A percentile compares a stretch with the other conserved stretches of the same genome.
Evolutionary conservation across 2,329 filamentous ascomycete genomes (phyloP).

Genomic region (Fusarium heterosporum): DNA sequence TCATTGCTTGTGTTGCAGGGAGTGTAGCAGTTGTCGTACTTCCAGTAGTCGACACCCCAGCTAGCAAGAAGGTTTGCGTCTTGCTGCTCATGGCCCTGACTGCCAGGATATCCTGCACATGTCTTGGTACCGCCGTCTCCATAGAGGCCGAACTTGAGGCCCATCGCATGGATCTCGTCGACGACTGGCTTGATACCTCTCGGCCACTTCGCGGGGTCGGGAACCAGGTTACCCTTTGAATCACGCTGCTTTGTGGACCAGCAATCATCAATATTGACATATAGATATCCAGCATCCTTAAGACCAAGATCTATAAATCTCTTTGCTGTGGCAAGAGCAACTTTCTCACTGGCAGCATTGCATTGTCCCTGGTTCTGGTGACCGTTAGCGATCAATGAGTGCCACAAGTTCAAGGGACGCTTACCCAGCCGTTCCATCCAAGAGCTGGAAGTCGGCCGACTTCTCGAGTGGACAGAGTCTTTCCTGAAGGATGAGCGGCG

Average conservation of each 20-base stretch:
- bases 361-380: conserved; percentile 27
- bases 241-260: conserved; percentile 28
- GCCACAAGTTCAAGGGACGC: not conserved
- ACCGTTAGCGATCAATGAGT: not conserved
- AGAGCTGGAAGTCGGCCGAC: conserved; percentile 25
- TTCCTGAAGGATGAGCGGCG: conserved; percentile 10
- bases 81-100: conserved; percentile 23
- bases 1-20: conserved; percentile 17
- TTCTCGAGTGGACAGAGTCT: conserved; percentile 13
- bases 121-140: conserved; percentile 19
- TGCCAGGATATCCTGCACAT: conserved; percentile 25
- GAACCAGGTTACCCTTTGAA: conserved; percentile 19
- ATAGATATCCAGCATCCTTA: conserved; percentile 24
- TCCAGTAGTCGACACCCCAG: conserved; percentile 31
- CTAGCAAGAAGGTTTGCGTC: conserved; percentile 23
- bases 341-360: conserved; percentile 24
- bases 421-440: conserved; percentile 29
- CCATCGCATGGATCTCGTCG: conserved; percentile 28
- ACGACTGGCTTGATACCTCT: conserved; percentile 27
- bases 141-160: conserved; percentile 29
- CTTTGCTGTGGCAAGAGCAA: conserved; percentile 25
- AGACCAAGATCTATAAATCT: conserved; percentile 21
- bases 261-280: conserved; percentile 32
- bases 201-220: conserved; percentile 25
- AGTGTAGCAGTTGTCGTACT: conserved; percentile 32